Evolutionary conservation across 2,329 filamentous ascomycete genomes (phyloP), one percentile per base, ranked within the genome.

Genomic region (Torrubiella hemipterigena): DNA sequence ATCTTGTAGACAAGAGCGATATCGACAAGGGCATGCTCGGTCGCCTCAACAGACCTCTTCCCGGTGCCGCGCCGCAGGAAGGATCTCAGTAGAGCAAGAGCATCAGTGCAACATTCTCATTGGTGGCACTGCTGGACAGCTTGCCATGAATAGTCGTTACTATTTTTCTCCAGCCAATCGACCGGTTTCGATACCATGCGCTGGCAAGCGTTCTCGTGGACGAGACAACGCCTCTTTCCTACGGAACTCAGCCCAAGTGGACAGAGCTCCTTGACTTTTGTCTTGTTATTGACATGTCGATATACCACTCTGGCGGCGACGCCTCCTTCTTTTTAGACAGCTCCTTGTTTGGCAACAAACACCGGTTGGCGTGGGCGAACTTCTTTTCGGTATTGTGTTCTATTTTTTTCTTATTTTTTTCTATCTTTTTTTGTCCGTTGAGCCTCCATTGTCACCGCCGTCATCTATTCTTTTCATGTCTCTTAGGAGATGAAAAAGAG

Each of bases 1-100:
- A 65, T 35, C 50, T 68, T 38, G 61, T 69, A 45, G 66, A 63
- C 17, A 60, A 59, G 42, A 63, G 56, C 41, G 67, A 72, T 34
- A 70, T 73, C 35, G 69, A 73, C 42, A 58, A 59, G 41, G 61
- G 53, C 36, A 73, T 73, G 69, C 55, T 73, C 34, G 59, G 61
- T 23, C 59, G 65, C 22, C 46, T 73, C 31, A 66, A 69, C 38
- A 54, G 61, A 28, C 44, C 52, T 21, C 30, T 17, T n/a, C n/a
- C n/a, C n/a, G n/a, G n/a, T n/a, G n/a, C n/a, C n/a, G n/a, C n/a
- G n/a, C n/a, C n/a, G n/a, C n/a, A n/a, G n/a, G n/a, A n/a, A n/a
- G n/a, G n/a, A n/a, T n/a, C n/a, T n/a, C n/a, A n/a, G n/a, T n/a
- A n/a, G n/a, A n/a, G n/a, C n/a, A n/a, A n/a, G n/a, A n/a, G n/a